Evolutionary conservation across 768 basidiomycete species (phyloP), one percentile per base, ranked within the genome.

Genomic region (Hypsizygus marmoreus): DNA sequence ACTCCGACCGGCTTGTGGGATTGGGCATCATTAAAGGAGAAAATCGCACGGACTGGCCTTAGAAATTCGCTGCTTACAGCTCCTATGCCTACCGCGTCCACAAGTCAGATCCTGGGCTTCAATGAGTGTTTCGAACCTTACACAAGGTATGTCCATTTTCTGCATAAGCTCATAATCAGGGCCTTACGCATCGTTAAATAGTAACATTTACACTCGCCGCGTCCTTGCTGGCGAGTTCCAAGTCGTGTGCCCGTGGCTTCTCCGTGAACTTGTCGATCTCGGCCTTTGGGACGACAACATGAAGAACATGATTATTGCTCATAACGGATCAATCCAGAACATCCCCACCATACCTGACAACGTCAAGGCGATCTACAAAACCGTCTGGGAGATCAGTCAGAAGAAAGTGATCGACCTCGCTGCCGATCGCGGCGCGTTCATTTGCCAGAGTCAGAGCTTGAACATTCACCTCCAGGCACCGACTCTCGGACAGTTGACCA

Each of bases 141-240:
- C 69, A 98, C 95, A 0, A 91, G 85, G 86, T 88, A 53, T 35
- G 76, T 63, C 11, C n/a, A 0, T 24, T 4, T 12, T 7, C n/a
- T 17, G 19, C 20, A 2, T 19, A n/a, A 28, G 16, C 12, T 14
- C 11, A 12, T 35, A 17, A 1, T 1, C 16, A n/a, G 14, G 24
- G n/a, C 14, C 45, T 63, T 28, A 61, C 19, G 5, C n/a, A 40
- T 40, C 29, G 38, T 43, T 39, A 25, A n/a, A 14, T 35, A 94
- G 94, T 63, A 98, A 97, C 74, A 95, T 98, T 63, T 98, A 99
- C 68, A 95, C 95, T 39, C 94, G 97, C 43, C 94, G 95, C 61
- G 97, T 98, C 12, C 84, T 99, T n/a, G 93, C 95, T 23, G 97
- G 97, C 40, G 97, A 99, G 74, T 99, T 99, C 88, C 95, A 97